A percentile compares a stretch with the other conserved stretches of the same genome.
Evolutionary conservation across 352 stramenopile species (phyloP).

Genomic region (Pythium volutum): DNA sequence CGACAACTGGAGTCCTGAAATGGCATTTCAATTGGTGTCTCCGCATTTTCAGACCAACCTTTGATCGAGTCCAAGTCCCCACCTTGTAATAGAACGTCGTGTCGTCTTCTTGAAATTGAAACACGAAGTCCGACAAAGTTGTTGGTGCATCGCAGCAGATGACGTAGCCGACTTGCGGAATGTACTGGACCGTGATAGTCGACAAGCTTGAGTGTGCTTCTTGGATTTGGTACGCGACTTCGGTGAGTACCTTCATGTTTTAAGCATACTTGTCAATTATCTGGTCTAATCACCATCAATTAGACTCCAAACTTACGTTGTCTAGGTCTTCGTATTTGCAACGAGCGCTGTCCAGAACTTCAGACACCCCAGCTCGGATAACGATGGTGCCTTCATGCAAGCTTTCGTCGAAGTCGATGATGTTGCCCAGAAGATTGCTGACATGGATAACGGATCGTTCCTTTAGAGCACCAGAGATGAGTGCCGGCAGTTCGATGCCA

Average conservation of each 20-base stretch:
- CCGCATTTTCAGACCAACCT: not conserved
- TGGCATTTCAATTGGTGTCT: not conserved
- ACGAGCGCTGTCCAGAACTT: constrained; percentile 61
- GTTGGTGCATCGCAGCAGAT: constrained; percentile 74
- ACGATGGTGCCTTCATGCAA: constrained; percentile 52
- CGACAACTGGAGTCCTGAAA: constrained; percentile 70
- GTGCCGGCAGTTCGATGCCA: constrained; percentile 18
- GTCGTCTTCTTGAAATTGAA: constrained; percentile 88
- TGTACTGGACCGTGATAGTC: constrained; percentile 83
- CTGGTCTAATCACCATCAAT: not conserved
- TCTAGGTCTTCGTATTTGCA: constrained; percentile 80
- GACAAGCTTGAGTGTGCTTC: constrained; percentile 64
- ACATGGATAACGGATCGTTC: constrained; percentile 54
- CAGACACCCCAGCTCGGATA: constrained; percentile 71
- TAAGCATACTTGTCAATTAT: not conserved
- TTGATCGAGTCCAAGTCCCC: not conserved
- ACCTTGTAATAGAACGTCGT: constrained; percentile 88
- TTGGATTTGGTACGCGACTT: constrained; percentile 82
- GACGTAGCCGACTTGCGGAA: constrained; percentile 85
- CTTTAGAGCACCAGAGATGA: constrained; percentile 32
- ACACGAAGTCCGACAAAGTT: constrained; percentile 71
- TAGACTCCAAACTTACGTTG: constrained; percentile 39
- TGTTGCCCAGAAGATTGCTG: constrained; percentile 76
- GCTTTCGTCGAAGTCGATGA: constrained; percentile 84
- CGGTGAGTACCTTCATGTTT: constrained; percentile 61